phyloP scores from a whole-genome alignment of 2,329 filamentous ascomycete genomes.

The Calycina herbarum region DNA sequence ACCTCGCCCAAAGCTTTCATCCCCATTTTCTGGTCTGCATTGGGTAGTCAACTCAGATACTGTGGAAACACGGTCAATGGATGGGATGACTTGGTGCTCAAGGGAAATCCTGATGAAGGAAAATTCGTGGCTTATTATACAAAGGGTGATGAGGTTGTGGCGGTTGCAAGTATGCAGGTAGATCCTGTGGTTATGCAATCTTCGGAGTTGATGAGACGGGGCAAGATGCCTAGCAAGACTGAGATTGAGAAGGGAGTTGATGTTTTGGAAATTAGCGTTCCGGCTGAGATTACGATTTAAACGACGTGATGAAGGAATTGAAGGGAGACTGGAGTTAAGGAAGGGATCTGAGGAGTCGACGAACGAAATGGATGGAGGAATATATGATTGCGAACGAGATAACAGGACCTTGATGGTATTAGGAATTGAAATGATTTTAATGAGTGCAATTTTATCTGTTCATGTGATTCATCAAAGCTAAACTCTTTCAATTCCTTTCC shows the following conservation, averaged over 20 bases:
- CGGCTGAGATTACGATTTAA: conserved; percentile 29
- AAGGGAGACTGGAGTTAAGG: neutral
- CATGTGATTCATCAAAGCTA: too few relatives aligned
- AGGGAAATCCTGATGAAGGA: conserved; percentile 72
- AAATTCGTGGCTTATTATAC: conserved; percentile 91
- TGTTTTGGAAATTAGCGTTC: conserved; percentile 32
- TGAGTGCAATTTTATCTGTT: too few relatives aligned
- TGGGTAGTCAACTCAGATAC: too few relatives aligned
- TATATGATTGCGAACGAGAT: neutral
- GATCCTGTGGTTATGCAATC: conserved; percentile 84
- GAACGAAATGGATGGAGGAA: neutral
- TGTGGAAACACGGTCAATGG: conserved; percentile 83
- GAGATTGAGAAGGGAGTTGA: conserved; percentile 65
- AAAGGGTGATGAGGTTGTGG: conserved; percentile 82
- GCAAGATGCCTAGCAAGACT: conserved; percentile 80
- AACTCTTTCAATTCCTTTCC: too few relatives aligned
- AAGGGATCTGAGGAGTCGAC: neutral
- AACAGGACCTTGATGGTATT: neutral
- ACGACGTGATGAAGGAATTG: neutral
- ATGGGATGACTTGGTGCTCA: conserved; percentile 81
- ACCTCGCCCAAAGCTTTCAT: conserved; percentile 72
- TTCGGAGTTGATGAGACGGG: conserved; percentile 79
- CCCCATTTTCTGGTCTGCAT: conserved; percentile 97
- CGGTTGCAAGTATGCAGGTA: conserved; percentile 85
- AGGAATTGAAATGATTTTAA: too few relatives aligned